phyloP scores from a whole-genome alignment of 352 stramenopile genomes.

The Aphanomyces astaci region DNA sequence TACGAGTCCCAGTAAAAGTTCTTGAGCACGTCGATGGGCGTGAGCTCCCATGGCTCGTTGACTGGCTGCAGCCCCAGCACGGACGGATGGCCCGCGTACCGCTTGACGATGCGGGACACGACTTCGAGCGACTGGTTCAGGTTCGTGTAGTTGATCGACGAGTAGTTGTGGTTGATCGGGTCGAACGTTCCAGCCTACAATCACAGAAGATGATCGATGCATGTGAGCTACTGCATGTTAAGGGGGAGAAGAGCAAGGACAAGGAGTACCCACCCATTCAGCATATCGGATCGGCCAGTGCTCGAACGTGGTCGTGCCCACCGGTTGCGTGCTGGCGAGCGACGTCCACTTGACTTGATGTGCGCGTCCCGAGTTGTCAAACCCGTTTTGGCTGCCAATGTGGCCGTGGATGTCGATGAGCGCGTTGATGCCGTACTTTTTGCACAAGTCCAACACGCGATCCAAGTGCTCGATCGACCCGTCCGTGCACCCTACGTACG shows the following conservation, averaged over 20 bases:
- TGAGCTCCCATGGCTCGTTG: constrained; percentile 95
- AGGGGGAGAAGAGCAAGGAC: not conserved
- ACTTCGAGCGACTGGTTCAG: constrained; percentile 86
- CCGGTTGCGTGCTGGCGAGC: constrained; percentile 55
- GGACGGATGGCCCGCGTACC: constrained; percentile 79
- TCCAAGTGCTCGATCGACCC: constrained; percentile 88
- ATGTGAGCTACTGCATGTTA: not conserved
- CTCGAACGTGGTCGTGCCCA: constrained; percentile 85
- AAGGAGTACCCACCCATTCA: constrained; percentile 55
- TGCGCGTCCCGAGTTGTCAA: constrained; percentile 90
- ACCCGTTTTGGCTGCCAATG: constrained; percentile 91
- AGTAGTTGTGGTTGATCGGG: constrained; percentile 73
- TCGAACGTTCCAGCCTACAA: constrained; percentile 79
- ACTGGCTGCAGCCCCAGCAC: constrained; percentile 90
- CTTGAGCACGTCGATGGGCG: constrained; percentile 87
- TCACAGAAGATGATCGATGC: not conserved
- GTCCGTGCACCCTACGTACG: constrained; percentile 89
- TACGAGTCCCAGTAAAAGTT: constrained; percentile 96
- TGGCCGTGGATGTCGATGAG: constrained; percentile 92
- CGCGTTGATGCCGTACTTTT: constrained; percentile 79
- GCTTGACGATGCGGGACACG: constrained; percentile 85
- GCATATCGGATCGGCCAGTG: constrained; percentile 88
- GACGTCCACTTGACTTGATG: constrained; percentile 87
- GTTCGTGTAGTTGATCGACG: constrained; percentile 88
- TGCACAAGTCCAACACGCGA: constrained; percentile 72